Percentiles rank a stretch among this genome's conserved stretches.
phyloP scores from a whole-genome alignment of 1,139 yeast species.

The Diutina neorugosa region DNA sequence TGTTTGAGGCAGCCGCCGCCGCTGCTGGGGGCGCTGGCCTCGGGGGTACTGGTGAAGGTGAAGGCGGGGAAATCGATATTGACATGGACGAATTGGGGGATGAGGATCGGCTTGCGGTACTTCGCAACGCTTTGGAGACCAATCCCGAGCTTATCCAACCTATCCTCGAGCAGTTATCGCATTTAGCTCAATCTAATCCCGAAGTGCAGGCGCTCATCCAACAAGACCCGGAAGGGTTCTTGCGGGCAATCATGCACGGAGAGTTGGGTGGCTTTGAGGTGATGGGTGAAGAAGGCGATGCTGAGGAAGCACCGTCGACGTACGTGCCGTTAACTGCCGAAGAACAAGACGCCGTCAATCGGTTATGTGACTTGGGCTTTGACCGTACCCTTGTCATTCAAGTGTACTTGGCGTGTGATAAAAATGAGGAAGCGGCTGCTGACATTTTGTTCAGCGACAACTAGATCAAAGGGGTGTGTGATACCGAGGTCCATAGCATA shows the following conservation, averaged over 20 bases:
- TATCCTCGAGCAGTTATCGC: slow-evolving; percentile 52
- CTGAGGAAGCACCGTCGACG: slow-evolving; percentile 28
- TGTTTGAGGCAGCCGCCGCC: slow-evolving; percentile 30
- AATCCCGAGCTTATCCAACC: slow-evolving; percentile 88
- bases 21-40: slow-evolving; percentile 22
- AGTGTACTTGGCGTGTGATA: slow-evolving; percentile 96
- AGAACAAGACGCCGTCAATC: slow-evolving; percentile 77
- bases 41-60: slow-evolving; percentile 28
- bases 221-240: slow-evolving; percentile 77
- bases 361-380: slow-evolving; percentile 88
- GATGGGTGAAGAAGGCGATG: slow-evolving; percentile 20
- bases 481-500: neutral
- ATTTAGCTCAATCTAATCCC: slow-evolving; percentile 68
- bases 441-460: slow-evolving; percentile 63
- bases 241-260: slow-evolving; percentile 56
- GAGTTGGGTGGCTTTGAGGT: slow-evolving; percentile 33
- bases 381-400: slow-evolving; percentile 80
- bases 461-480: slow-evolving; percentile 10
- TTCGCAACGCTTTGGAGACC: slow-evolving; percentile 69
- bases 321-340: slow-evolving; percentile 62
- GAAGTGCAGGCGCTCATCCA: slow-evolving; percentile 75
- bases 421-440: slow-evolving; percentile 94
- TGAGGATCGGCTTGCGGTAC: slow-evolving; percentile 46
- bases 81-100: slow-evolving; percentile 18
- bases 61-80: slow-evolving; percentile 11